Percentiles rank a stretch among this genome's conserved stretches.
phyloP scores from a whole-genome alignment of 2,329 filamentous ascomycete species.

The Diplodia intermedia region DNA sequence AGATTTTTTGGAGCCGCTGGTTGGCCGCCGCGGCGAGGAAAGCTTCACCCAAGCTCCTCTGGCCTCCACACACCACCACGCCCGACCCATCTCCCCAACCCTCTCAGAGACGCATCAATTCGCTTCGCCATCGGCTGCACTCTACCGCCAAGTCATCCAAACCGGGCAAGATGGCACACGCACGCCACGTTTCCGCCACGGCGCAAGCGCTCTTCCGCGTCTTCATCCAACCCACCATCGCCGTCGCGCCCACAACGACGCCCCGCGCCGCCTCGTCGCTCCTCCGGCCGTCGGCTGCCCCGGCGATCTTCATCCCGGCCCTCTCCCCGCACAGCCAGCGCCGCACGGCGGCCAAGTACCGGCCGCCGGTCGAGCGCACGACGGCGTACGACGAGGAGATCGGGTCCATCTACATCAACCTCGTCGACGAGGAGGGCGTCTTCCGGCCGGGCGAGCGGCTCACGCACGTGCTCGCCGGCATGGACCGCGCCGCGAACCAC shows the following conservation, averaged over 20 bases:
- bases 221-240: constrained; percentile 44
- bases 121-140: no score
- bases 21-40: constrained; percentile 16
- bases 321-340: constrained; percentile 27
- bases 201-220: constrained; percentile 53
- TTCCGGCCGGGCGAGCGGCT: constrained; percentile 46
- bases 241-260: constrained; percentile 18
- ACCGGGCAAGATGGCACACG: constrained; percentile 26
- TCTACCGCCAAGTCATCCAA: background rate
- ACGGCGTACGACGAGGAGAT: constrained; percentile 60
- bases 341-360: constrained; percentile 39
- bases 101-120: background rate
- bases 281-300: constrained; percentile 2
- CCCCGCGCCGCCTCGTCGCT: constrained; percentile 38
- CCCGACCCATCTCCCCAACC: background rate
- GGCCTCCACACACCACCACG: background rate
- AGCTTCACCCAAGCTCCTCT: constrained; percentile 22
- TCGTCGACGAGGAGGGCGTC: constrained; percentile 52
- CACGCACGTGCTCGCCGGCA: constrained; percentile 49
- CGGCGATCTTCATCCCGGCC: constrained; percentile 1
- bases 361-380: constrained; percentile 47
- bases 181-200: constrained; percentile 43
- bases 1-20: constrained; percentile 26
- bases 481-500: constrained; percentile 59
- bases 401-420: constrained; percentile 50